A percentile compares a stretch with the other conserved stretches of the same genome.
Evolutionary conservation across 2,329 filamentous ascomycete species (phyloP).

Genomic region (Colletotrichum horii): DNA sequence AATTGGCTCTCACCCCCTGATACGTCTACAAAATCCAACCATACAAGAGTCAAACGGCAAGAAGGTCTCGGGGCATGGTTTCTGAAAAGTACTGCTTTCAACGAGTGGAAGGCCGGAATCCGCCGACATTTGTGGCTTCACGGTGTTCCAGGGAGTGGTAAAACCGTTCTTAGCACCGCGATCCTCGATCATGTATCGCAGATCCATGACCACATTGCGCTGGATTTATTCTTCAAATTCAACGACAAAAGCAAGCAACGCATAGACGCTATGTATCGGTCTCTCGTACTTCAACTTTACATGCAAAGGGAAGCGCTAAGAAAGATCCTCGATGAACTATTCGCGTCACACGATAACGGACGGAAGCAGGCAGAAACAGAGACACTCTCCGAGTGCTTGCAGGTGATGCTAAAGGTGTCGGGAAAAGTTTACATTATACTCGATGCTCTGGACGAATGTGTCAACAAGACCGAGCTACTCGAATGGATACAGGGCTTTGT

Average conservation of each 20-base stretch:
- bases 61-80: conserved; percentile 20
- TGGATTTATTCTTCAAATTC: conserved; percentile 28
- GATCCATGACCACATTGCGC: not conserved
- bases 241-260: conserved; percentile 23
- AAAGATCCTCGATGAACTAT: not conserved
- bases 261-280: conserved; percentile 6
- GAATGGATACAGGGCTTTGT: not conserved
- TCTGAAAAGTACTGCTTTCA: conserved; percentile 2
- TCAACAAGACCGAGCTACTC: not conserved
- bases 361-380: not conserved
- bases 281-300: conserved; percentile 22
- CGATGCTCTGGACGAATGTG: not conserved
- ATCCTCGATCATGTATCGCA: conserved; percentile 20
- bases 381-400: not conserved
- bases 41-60: conserved; percentile 12
- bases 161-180: conserved; percentile 19
- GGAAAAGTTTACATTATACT: not conserved
- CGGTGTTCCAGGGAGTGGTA: conserved; percentile 22
- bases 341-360: not conserved
- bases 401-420: accelerated
- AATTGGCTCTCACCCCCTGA: conserved; percentile 21
- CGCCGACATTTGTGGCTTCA: conserved; percentile 25
- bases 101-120: conserved; percentile 18
- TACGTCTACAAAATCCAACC: conserved; percentile 4
- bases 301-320: conserved; percentile 6